Evolutionary conservation across 2,329 filamentous ascomycete species (phyloP), one percentile per base, ranked within the genome.

Genomic region (Rutstroemia sydowiana): DNA sequence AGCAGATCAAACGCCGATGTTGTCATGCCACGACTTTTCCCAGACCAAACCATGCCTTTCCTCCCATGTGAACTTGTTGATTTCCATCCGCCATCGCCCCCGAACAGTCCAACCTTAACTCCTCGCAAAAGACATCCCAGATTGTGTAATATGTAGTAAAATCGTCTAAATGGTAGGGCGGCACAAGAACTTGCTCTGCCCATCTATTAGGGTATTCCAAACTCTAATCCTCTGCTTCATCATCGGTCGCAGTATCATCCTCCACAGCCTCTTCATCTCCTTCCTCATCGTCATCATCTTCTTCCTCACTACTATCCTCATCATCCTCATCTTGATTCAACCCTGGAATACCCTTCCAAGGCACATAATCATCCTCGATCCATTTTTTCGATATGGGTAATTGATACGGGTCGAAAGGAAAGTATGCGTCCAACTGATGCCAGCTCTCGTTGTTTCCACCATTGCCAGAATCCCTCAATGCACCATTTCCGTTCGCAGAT

Each of bases 401-500:
- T 63, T 92, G 86, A 68, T 97, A 98, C 2, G 95, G 95, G 66
- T 98, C 93, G 64, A 98, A 98, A 0, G 93, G 93, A 64, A 97
- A 98, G 68, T 95, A 96, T 0, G 90, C 87, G 61, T 97, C 91
- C 1, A 98, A 77, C 68, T 95, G 85, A 63, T 92, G 84, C 63
- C 82, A 85, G 56, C 84, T 82, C 59, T 95, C 88, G 53, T 87
- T 86, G 49, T 83, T 78, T 13, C 70, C 67, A 46, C 71, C 53
- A 68, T 73, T 55, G 63, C 73, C 50, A 5, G 60, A 55, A 76
- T 68, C 59, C 81, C 80, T 55, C 75, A 75, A 31, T 79, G 71
- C 61, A 20, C 62, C 63, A 50, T 57, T 58, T 3, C 54, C 76
- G 16, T 77, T 74, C 57, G 79, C 79, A 32, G 75, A 77, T 2